phyloP scores from a whole-genome alignment of 2,329 filamentous ascomycete genomes.

The Alternaria novae-zelandiae region DNA sequence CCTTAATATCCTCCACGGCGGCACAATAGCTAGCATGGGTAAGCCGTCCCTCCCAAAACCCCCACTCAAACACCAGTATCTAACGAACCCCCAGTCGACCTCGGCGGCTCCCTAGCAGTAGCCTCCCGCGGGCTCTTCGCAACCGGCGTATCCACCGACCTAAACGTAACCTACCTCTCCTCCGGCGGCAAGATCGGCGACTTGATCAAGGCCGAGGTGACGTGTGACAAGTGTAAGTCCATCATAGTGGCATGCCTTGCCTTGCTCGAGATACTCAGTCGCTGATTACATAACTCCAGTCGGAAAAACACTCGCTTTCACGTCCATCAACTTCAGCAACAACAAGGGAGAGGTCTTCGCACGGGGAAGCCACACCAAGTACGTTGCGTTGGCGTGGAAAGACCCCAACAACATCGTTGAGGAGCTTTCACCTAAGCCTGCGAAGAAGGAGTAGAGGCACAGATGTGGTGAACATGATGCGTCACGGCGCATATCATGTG shows the following conservation, averaged over 20 bases:
- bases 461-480: neutral
- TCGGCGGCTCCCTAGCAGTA: conserved; percentile 70
- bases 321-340: conserved; percentile 67
- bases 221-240: conserved; percentile 67
- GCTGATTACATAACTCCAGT: conserved; percentile 49
- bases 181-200: conserved; percentile 70
- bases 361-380: conserved; percentile 72
- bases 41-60: neutral
- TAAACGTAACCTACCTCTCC: conserved; percentile 70
- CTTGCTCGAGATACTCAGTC: neutral
- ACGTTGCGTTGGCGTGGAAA: conserved; percentile 66
- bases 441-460: conserved; percentile 29
- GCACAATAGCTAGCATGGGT: conserved; percentile 77
- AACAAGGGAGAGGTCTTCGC: conserved; percentile 65
- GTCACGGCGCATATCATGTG: neutral
- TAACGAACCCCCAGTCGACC: conserved; percentile 57
- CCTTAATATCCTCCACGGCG: conserved; percentile 76
- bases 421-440: conserved; percentile 55
- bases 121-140: conserved; percentile 69
- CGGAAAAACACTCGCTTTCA: conserved; percentile 70
- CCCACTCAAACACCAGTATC: neutral
- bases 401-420: conserved; percentile 67
- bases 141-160: conserved; percentile 71
- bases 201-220: conserved; percentile 64
- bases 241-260: neutral